Evolutionary conservation across 2,329 filamentous ascomycete species (phyloP).

Genomic region (Conoideocrella luteorostrata): DNA sequence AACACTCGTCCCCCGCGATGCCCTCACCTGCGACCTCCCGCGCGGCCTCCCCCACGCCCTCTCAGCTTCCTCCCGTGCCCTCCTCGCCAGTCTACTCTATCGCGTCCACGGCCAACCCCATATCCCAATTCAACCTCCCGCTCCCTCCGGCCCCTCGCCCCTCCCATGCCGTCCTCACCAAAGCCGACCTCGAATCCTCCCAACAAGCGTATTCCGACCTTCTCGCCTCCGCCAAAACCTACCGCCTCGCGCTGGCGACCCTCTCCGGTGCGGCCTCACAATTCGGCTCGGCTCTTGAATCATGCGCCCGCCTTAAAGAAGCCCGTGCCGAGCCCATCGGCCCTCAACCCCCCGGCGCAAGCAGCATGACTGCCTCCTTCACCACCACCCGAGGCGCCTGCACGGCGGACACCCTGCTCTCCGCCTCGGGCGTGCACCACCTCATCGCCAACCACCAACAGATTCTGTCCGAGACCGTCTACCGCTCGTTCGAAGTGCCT

Average conservation of each 20-base stretch:
- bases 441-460: constrained; percentile 65
- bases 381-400: constrained; percentile 40
- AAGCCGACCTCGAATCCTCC: constrained; percentile 56
- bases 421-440: constrained; percentile 59
- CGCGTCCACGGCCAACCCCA: constrained; percentile 54
- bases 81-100: constrained; percentile 58
- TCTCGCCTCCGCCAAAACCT: constrained; percentile 54
- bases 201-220: constrained; percentile 58
- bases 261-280: constrained; percentile 55
- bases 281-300: constrained; percentile 59
- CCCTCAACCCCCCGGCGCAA: constrained; percentile 24
- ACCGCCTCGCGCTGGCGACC: constrained; percentile 54
- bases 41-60: constrained; percentile 44
- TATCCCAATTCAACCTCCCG: constrained; percentile 53
- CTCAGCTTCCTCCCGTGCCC: constrained; percentile 54
- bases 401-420: constrained; percentile 57
- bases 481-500: constrained; percentile 61
- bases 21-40: constrained; percentile 26
- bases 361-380: constrained; percentile 41
- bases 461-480: constrained; percentile 62
- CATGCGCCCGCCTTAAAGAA: constrained; percentile 63
- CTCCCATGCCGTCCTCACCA: constrained; percentile 54
- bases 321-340: constrained; percentile 53
- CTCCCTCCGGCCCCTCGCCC: constrained; percentile 53
- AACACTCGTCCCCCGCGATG: constrained; percentile 21